phyloP scores from a whole-genome alignment of 805 yeast genomes.

The Debaryomyces prosopidis region DNA sequence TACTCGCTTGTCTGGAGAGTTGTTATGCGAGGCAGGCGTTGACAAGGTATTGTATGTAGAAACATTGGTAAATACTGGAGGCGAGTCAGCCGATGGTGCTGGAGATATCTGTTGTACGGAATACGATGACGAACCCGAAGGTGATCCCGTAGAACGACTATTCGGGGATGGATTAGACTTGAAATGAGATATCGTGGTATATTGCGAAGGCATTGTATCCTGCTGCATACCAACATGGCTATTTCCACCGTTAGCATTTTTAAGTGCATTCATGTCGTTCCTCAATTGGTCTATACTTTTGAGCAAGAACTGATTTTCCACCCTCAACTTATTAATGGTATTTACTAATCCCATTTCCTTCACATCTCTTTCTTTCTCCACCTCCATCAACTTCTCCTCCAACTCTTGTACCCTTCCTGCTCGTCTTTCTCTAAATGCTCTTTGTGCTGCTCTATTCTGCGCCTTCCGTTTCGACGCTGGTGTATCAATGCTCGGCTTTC shows the following conservation, averaged over 20 bases:
- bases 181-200: slow-evolving; percentile 1
- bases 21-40: slow-evolving; percentile 14
- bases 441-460: slow-evolving; percentile 90
- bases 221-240: not conserved
- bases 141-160: slow-evolving; percentile 23
- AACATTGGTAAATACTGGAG: slow-evolving; percentile 29
- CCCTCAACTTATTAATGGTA: slow-evolving; percentile 49
- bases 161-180: slow-evolving; percentile 14
- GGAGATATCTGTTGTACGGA: slow-evolving; percentile 53
- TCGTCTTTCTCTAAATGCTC: slow-evolving; percentile 86
- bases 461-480: slow-evolving; percentile 87
- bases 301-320: slow-evolving; percentile 45
- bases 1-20: slow-evolving; percentile 11
- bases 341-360: slow-evolving; percentile 56
- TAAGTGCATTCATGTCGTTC: slow-evolving; percentile 25
- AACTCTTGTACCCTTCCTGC: slow-evolving; percentile 80
- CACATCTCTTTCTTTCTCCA: slow-evolving; percentile 64
- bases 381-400: slow-evolving; percentile 64
- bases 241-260: slow-evolving; percentile 6
- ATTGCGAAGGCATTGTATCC: not conserved
- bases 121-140: slow-evolving; percentile 26
- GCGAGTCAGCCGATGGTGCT: slow-evolving; percentile 51
- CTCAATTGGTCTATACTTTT: slow-evolving; percentile 45
- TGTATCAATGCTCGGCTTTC: slow-evolving; percentile 67
- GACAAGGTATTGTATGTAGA: slow-evolving; percentile 2